Base-by-base conservation (phyloP, 495 filamentous ascomycete species). In the Articulospora tetracladia region DNA sequence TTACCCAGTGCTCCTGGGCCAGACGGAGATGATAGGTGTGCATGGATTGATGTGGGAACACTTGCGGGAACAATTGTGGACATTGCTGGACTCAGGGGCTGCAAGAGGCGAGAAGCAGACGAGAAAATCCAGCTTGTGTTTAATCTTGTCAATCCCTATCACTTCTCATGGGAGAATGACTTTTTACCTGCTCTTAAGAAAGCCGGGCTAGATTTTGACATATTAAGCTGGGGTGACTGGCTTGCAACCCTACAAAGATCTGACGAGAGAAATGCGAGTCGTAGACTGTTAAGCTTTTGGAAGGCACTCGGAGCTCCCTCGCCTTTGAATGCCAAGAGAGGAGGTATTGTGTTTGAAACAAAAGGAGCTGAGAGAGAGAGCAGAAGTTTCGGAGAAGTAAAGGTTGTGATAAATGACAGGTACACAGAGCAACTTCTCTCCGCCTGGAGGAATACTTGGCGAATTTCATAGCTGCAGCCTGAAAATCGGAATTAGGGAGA, bases 221-320 rank as follows among this genome's bases (percentile, higher is more conserved):
- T 64, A 0, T 71, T 85, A 0, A 54, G 73, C 0, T 75, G 77
- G 28, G 59, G 68, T 13, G 67, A 76, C 28, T 88, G 84, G 85
- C 52, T 85, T 4, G 32, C 71, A 25, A 72, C 69, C 53, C 66
- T 87, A n/a, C 68, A 64, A 4, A 50, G 83, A 12, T 66, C 63
- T 57, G 77, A 80, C 0, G 72, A 74, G 47, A 74, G 74, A 48
- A 87, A 87, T 58, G 83, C 84, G 1, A 77, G 83, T 3, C 76
- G 85, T 30, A 86, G 86, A 62, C 68, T 88, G 53, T 66, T 81
- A n/a, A 77, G 76, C 11, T 85, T 83, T 70, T 88, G 76, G 60
- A 57, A 70, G 1, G 62, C 58, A 8, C 77, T 77, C 49, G 76
- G 77, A 48, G 70, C 34, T 75, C 7, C 8, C 17, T 44, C 17